These are phyloP conservation scores for Ogataea zsoltii DNA, from an alignment of 805 yeast genomes.

Conservation along the genomic window DNA sequence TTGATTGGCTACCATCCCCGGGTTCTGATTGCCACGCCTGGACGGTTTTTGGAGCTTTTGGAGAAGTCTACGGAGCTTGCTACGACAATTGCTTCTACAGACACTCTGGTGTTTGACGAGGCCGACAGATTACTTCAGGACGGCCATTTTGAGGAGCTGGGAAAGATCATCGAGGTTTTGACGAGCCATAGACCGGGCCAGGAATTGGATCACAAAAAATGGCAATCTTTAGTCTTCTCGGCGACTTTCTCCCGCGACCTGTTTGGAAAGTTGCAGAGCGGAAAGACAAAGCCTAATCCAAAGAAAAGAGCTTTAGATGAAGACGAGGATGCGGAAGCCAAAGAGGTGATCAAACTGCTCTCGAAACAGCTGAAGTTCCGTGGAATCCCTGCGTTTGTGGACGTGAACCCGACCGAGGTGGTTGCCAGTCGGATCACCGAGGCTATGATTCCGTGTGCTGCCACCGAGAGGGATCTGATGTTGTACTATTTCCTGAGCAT, in stretches of 20 bases:
- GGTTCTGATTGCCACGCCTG: slow-evolving; percentile 92
- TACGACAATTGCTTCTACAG: slow-evolving; percentile 45
- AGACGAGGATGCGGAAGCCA: slow-evolving; percentile 41
- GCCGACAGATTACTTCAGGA: slow-evolving; percentile 94
- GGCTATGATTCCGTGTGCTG: slow-evolving; percentile 87
- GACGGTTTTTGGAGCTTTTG: slow-evolving; percentile 80
- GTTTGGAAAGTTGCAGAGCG: slow-evolving; percentile 67
- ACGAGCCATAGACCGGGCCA: slow-evolving; percentile 47
- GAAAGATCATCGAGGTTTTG: slow-evolving; percentile 70
- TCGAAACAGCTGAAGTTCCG: slow-evolving; percentile 70
- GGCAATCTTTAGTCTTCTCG: slow-evolving; percentile 90
- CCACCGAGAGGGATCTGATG: slow-evolving; percentile 86
- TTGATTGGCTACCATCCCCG: slow-evolving; percentile 71
- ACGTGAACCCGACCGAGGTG: slow-evolving; percentile 82
- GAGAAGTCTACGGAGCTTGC: slow-evolving; percentile 57
- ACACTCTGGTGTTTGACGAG: slow-evolving; percentile 77
- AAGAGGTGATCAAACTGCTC: slow-evolving; percentile 63
- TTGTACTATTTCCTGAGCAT: slow-evolving; percentile 81
- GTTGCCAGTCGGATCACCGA: slow-evolving; percentile 78
- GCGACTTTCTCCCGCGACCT: slow-evolving; percentile 89
- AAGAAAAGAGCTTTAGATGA: slow-evolving; percentile 23
- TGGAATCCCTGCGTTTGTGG: slow-evolving; percentile 68
- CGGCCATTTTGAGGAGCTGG: slow-evolving; percentile 94
- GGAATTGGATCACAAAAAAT: slow-evolving; percentile 38
- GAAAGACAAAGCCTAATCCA: slow-evolving; percentile 33